A percentile compares a stretch with the other conserved stretches of the same genome.
Conservation (phyloP, 2,329 filamentous ascomycete species). For the Magnaporthiopsis incrustans region DNA sequence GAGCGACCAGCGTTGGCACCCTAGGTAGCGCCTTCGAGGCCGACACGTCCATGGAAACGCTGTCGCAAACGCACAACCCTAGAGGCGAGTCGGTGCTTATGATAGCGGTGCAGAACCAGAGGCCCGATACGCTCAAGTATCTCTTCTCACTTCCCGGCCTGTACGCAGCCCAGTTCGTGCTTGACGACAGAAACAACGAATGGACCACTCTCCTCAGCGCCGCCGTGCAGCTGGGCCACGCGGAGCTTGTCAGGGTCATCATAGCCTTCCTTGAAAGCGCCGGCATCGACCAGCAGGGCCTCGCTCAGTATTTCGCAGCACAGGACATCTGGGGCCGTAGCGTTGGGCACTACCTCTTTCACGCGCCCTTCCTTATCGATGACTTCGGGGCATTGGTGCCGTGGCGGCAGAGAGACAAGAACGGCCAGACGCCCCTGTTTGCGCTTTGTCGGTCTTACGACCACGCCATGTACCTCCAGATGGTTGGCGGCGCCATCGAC, state of each 20-base stretch:
- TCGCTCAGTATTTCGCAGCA: conserved; percentile 61
- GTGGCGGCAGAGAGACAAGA: conserved; percentile 88
- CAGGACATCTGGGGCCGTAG: conserved; percentile 84
- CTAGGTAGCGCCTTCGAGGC: conserved; percentile 68
- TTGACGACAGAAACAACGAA: conserved; percentile 83
- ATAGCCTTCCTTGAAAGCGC: conserved; percentile 57
- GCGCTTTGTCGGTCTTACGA: conserved; percentile 94
- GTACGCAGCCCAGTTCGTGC: conserved; percentile 61
- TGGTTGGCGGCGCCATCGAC: conserved; percentile 77
- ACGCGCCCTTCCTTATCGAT: conserved; percentile 72
- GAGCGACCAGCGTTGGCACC: conserved; percentile 70
- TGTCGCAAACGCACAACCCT: conserved; percentile 62
- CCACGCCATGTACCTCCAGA: conserved; percentile 73
- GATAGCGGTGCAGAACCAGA: conserved; percentile 73
- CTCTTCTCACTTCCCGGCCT: conserved; percentile 69
- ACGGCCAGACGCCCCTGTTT: conserved; percentile 96
- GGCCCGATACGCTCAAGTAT: conserved; percentile 67
- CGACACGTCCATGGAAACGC: conserved; percentile 73
- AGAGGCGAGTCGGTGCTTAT: conserved; percentile 78
- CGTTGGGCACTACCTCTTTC: conserved; percentile 92
- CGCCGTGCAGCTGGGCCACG: conserved; percentile 76
- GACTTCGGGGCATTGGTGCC: conserved; percentile 71
- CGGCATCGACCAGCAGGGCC: conserved; percentile 40
- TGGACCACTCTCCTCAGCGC: conserved; percentile 84
- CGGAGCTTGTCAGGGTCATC: conserved; percentile 65